phyloP scores from a whole-genome alignment of 768 basidiomycete species.

The Cubamyces lactineus region DNA sequence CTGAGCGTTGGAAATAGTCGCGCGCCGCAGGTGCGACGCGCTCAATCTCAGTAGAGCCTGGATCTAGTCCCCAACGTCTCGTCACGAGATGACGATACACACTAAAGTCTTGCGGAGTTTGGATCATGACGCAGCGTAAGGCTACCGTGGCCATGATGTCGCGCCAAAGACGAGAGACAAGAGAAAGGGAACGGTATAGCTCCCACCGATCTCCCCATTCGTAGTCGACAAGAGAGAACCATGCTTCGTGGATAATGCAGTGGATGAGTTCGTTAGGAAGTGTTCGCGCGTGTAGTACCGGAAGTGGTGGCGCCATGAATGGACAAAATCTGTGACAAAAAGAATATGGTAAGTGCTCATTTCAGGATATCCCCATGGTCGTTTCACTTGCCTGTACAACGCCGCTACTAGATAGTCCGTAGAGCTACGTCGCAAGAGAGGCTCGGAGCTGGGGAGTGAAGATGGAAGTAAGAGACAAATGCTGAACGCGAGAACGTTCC shows the following conservation, averaged over 20 bases:
- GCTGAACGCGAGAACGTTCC: too few relatives aligned
- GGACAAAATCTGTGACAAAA: too few relatives aligned
- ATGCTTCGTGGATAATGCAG: conserved; percentile 10
- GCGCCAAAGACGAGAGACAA: conserved; percentile 7
- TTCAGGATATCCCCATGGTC: too few relatives aligned
- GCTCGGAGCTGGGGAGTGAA: too few relatives aligned
- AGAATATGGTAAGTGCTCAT: too few relatives aligned
- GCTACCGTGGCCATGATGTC: conserved; percentile 10
- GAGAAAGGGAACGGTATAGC: conserved; percentile 6
- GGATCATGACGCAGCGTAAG: conserved; percentile 11
- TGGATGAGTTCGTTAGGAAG: conserved; percentile 14
- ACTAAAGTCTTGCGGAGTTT: conserved; percentile 8
- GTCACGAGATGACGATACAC: conserved; percentile 5
- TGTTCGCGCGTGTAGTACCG: background rate
- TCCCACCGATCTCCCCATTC: conserved; percentile 15
- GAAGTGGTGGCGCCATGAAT: conserved; percentile 10
- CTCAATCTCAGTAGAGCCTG: background rate
- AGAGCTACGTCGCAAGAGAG: too few relatives aligned
- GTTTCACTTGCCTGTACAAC: too few relatives aligned
- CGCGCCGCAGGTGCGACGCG: conserved; percentile 9
- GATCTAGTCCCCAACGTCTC: conserved; percentile 14
- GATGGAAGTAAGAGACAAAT: too few relatives aligned
- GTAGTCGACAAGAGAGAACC: conserved; percentile 2
- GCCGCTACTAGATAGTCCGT: too few relatives aligned
- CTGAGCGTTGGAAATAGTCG: conserved; percentile 9